These are phyloP conservation scores for Wickerhamiella brachini DNA, from an alignment of 805 yeast species.

Conservation along the genomic window DNA sequence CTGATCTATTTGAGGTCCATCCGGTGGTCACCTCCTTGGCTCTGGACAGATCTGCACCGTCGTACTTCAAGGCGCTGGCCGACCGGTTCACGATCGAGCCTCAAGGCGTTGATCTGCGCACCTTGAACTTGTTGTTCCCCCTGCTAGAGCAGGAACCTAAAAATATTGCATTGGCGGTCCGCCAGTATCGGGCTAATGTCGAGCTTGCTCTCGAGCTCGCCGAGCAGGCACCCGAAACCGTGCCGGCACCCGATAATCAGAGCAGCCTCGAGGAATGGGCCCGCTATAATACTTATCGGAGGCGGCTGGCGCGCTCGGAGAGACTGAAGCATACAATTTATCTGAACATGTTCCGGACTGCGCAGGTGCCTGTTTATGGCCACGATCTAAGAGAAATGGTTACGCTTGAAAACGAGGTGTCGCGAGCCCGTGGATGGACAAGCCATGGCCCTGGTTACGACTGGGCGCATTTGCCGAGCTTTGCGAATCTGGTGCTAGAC, in stretches of 20 bases:
- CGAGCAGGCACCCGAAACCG: slow-evolving; percentile 6
- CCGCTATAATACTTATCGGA: slow-evolving; percentile 37
- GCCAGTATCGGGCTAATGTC: slow-evolving; percentile 3
- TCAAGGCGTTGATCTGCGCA: slow-evolving; percentile 30
- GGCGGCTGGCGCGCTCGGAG: slow-evolving; percentile 39
- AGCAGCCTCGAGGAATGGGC: slow-evolving; percentile 37
- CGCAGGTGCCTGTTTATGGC: slow-evolving; percentile 55
- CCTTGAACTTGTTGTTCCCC: slow-evolving; percentile 48
- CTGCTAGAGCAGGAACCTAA: slow-evolving; percentile 27
- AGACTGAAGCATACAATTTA: slow-evolving; percentile 43
- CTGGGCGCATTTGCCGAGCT: slow-evolving; percentile 7
- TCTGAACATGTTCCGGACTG: slow-evolving; percentile 52
- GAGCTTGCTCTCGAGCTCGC: slow-evolving; percentile 5
- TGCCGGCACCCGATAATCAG: slow-evolving; percentile 20
- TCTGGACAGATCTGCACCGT: slow-evolving; percentile 47
- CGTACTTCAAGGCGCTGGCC: slow-evolving; percentile 27
- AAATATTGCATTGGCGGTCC: slow-evolving; percentile 5
- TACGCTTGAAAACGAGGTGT: slow-evolving; percentile 10
- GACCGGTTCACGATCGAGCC: background rate
- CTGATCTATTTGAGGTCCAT: slow-evolving; percentile 89
- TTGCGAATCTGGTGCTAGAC: slow-evolving; percentile 12
- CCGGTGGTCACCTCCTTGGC: slow-evolving; percentile 88
- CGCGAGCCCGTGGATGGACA: background rate
- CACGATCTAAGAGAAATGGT: slow-evolving; percentile 37
- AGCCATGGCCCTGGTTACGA: slow-evolving; percentile 6